Percentiles rank a stretch among this genome's conserved stretches.
phyloP scores from a whole-genome alignment of 2,329 filamentous ascomycete genomes.

The Mycosphaerella sp. region DNA sequence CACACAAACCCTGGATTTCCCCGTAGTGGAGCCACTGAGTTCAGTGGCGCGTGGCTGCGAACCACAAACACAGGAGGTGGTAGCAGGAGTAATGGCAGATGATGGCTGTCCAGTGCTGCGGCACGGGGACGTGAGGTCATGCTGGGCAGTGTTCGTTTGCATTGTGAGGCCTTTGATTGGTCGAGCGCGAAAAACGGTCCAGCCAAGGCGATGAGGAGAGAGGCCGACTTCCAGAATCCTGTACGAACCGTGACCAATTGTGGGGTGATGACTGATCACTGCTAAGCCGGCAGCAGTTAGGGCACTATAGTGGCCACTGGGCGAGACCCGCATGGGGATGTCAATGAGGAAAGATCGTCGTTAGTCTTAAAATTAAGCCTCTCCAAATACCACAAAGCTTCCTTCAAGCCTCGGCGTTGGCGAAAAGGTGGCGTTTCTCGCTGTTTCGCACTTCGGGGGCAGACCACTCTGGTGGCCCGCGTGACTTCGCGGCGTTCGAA shows the following conservation, averaged over 20 bases:
- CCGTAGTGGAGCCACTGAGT: background rate
- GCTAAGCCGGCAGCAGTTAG: slow-evolving; percentile 16
- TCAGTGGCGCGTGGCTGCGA: slow-evolving; percentile 1
- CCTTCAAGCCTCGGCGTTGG: background rate
- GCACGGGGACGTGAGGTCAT: background rate
- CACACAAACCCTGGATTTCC: slow-evolving; percentile 1
- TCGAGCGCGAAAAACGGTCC: background rate
- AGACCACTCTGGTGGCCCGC: background rate
- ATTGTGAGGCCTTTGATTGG: slow-evolving; percentile 4
- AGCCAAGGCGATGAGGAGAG: background rate
- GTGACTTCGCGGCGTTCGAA: background rate
- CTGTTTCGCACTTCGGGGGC: background rate
- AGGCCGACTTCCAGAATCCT: background rate
- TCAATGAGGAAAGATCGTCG: slow-evolving; percentile 9
- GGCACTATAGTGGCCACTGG: background rate
- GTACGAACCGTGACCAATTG: slow-evolving; percentile 27
- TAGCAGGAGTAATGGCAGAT: slow-evolving; percentile 1
- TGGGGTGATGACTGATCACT: slow-evolving; percentile 33
- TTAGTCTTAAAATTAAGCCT: slow-evolving; percentile 10
- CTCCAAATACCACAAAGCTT: no score
- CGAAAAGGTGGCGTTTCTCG: background rate
- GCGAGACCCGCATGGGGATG: background rate
- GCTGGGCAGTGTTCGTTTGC: background rate
- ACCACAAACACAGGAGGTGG: background rate
- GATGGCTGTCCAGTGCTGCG: background rate